These are phyloP conservation scores for Ilex aquifolium DNA, from an alignment of 257 asterid species.

Conservation along the genomic window DNA sequence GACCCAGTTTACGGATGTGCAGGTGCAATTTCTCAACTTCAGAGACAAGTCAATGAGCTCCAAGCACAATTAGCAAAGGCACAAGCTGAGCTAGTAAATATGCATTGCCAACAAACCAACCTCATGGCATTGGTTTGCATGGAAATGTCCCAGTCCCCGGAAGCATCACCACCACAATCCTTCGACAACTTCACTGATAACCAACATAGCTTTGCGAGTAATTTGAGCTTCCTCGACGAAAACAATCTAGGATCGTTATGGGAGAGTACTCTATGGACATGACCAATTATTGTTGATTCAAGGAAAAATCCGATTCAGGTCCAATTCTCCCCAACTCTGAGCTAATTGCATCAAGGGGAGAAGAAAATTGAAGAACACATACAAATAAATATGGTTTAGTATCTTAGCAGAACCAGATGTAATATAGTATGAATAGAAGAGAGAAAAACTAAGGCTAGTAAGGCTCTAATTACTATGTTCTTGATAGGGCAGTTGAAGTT, in stretches of 20 bases:
- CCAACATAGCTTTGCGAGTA: conserved; percentile 20
- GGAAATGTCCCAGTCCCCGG: conserved; percentile 43
- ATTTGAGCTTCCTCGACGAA: conserved; percentile 37
- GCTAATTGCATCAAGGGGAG: no score
- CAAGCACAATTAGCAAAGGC: conserved; percentile 68
- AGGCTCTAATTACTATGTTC: background rate
- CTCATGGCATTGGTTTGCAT: conserved; percentile 63
- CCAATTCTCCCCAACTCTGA: no score
- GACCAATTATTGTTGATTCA: no score
- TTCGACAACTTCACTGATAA: conserved; percentile 18
- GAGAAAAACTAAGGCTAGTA: background rate
- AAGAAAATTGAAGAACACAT: no score
- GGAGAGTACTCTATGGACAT: conserved; percentile 45
- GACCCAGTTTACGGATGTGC: conserved; percentile 86
- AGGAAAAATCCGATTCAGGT: no score
- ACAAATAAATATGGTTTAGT: background rate
- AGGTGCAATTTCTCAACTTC: conserved; percentile 69
- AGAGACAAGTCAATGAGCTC: conserved; percentile 60
- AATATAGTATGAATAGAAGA: background rate
- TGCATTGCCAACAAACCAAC: conserved; percentile 65
- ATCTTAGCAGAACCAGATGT: background rate
- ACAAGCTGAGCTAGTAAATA: conserved; percentile 55
- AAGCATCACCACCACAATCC: conserved; percentile 15
- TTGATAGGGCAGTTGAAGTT: background rate
- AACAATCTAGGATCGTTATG: conserved; percentile 27